Evolutionary conservation across 108 stramenopile genomes (phyloP), one percentile per base, ranked within the genome.

Genomic region (Cylindrotheca fusiformis): DNA sequence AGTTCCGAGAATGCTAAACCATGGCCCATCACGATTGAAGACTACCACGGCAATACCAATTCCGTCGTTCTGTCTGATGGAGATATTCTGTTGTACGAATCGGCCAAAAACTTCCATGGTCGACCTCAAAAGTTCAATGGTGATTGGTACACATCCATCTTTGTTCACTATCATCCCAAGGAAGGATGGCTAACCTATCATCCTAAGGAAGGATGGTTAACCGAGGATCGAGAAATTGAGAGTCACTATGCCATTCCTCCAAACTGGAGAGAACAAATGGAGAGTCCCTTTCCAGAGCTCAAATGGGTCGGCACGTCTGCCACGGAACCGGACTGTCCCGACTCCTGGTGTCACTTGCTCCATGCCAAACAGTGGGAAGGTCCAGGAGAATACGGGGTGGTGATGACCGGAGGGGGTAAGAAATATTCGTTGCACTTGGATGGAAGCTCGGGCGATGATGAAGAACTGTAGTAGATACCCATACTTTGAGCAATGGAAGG

Each of bases 11-110:
- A 88, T 60, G 79, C 79, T 2, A 78, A 85, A 59, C 82, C 82
- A 19, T 93, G 88, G 91, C 85, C 84, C 2, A 77, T 82, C 60
- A 65, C 82, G 12, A 63, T 71, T 56, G 69, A 71, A 33, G 69
- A 71, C 49, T 48, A 53, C 17, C 55, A 71, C 27, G 69, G 69
- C 32, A 56, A 63, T 20, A 76, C 72, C 0, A 79, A 82, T 41
- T 76, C 76, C 53, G 79, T 90, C 1, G 66, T 71, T 44, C 55
- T 87, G 50, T 72, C 76, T 48, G 65, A 75, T 23, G 89, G 94
- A 21, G 94, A 95, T 65, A 70, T 91, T 54, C 48, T 95, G 21
- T 76, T 95, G 20, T 95, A 95, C 66, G 94, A 95, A 72, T 80
- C 80, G 28, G 75, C 82, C 51, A 87, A 88, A 66, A 85, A 80